phyloP scores from a whole-genome alignment of 768 basidiomycete species.

The Termitomyces sp. region DNA sequence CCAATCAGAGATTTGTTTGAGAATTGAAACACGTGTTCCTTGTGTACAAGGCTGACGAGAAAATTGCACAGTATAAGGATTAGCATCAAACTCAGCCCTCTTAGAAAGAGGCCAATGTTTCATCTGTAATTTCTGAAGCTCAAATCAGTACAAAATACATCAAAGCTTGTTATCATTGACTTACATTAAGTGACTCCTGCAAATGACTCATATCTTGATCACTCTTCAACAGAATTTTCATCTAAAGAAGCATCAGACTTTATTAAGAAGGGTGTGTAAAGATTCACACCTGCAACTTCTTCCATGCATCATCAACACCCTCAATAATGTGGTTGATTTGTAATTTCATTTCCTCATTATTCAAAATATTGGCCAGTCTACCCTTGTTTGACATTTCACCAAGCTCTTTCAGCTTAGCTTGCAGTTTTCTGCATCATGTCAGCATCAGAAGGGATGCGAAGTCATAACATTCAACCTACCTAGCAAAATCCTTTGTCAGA shows the following conservation, averaged over 20 bases:
- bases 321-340: not conserved
- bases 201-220: conserved; percentile 4
- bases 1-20: conserved; percentile 7
- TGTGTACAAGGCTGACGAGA: conserved; percentile 15
- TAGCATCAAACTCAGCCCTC: not conserved
- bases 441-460: not conserved
- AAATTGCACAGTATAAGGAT: not conserved
- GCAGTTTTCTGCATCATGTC: not conserved
- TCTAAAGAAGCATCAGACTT: not conserved
- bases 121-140: not conserved
- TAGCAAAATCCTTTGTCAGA: not conserved
- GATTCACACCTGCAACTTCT: conserved; percentile 12
- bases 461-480: not conserved
- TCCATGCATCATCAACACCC: conserved; percentile 4
- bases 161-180: conserved; percentile 12
- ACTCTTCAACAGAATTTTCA: not conserved
- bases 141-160: conserved; percentile 14
- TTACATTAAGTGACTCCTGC: conserved; percentile 7
- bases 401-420: too few relatives aligned
- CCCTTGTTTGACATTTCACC: not conserved
- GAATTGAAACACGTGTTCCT: conserved; percentile 21
- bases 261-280: not conserved
- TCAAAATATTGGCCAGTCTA: conserved; percentile 1
- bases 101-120: not conserved
- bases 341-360: conserved; percentile 6